Conservation (phyloP, 228 moss, liverwort and hornwort species). For the Sphagnum fallax region DNA sequence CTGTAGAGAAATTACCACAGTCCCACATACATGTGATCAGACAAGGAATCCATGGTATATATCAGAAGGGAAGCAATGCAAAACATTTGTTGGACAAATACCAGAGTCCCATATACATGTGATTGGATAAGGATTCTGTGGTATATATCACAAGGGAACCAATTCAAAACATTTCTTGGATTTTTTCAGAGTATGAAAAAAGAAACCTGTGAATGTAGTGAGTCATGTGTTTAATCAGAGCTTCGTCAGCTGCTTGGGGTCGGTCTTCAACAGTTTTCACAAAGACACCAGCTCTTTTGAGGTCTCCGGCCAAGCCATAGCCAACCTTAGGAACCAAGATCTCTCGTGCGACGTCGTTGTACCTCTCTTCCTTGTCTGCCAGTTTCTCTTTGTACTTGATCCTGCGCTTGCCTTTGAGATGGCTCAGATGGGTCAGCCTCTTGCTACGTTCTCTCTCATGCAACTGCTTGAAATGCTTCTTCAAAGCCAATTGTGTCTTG, state of each 20-base stretch:
- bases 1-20: conserved; percentile 5
- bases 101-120: no score
- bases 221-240: conserved; percentile 78
- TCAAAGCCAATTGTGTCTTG: conserved; percentile 57
- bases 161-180: no score
- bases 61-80: no score
- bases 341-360: conserved; percentile 57
- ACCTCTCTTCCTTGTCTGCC: conserved; percentile 56
- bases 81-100: no score
- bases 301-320: conserved; percentile 76
- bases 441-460: conserved; percentile 92
- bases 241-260: conserved; percentile 96
- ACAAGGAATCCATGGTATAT: no score
- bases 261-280: conserved; percentile 86
- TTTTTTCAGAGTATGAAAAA: neutral
- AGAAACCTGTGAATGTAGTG: conserved; percentile 55
- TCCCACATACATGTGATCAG: no score
- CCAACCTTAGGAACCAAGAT: conserved; percentile 69
- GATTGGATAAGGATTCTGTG: no score
- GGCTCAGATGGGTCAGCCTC: conserved; percentile 45
- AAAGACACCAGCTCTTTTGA: conserved; percentile 76
- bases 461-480: conserved; percentile 94
- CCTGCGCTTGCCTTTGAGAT: conserved; percentile 64
- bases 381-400: conserved; percentile 57
- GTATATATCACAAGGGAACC: no score